phyloP scores from a whole-genome alignment of 768 basidiomycete species.

The Roridomyces roridus region DNA sequence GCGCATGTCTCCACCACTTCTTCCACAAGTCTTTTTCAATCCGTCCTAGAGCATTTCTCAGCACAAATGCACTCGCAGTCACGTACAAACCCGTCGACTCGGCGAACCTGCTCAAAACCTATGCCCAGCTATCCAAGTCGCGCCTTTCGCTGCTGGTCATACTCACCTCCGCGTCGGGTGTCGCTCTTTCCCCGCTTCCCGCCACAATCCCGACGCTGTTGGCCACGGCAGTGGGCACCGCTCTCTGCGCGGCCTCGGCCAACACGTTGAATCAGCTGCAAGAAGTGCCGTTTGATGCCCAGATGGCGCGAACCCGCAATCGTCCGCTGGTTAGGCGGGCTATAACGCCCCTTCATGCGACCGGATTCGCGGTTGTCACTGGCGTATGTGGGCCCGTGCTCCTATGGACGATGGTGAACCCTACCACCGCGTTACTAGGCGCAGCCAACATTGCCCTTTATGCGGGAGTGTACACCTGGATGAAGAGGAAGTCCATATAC shows the following conservation, averaged over 20 bases:
- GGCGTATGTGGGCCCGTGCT: constrained; percentile 81
- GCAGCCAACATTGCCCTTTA: constrained; percentile 87
- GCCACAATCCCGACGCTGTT: constrained; percentile 84
- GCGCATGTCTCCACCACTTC: constrained; percentile 7
- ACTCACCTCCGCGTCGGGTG: constrained; percentile 89
- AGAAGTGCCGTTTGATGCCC: constrained; percentile 95
- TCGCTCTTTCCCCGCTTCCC: constrained; percentile 91
- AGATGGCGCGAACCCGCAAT: constrained; percentile 90
- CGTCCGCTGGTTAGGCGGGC: constrained; percentile 86
- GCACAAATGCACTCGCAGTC: too few species aligned
- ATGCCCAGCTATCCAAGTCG: constrained; percentile 83
- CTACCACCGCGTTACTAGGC: constrained; percentile 84
- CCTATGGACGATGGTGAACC: constrained; percentile 84
- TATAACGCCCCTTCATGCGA: constrained; percentile 86
- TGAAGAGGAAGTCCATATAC: constrained; percentile 80
- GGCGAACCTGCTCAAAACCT: constrained; percentile 63
- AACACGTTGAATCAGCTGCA: constrained; percentile 95
- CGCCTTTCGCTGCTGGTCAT: constrained; percentile 85
- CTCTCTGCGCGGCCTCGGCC: constrained; percentile 90
- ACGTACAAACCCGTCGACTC: constrained; percentile 26
- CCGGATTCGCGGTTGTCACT: constrained; percentile 76
- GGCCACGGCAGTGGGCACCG: constrained; percentile 87
- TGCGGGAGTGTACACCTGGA: constrained; percentile 89
- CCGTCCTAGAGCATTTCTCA: constrained; percentile 13
- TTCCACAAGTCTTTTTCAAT: constrained; percentile 14